Evolutionary conservation across 495 filamentous ascomycete species (phyloP), one percentile per base, ranked within the genome.

Genomic region (Podospora anserina): DNA sequence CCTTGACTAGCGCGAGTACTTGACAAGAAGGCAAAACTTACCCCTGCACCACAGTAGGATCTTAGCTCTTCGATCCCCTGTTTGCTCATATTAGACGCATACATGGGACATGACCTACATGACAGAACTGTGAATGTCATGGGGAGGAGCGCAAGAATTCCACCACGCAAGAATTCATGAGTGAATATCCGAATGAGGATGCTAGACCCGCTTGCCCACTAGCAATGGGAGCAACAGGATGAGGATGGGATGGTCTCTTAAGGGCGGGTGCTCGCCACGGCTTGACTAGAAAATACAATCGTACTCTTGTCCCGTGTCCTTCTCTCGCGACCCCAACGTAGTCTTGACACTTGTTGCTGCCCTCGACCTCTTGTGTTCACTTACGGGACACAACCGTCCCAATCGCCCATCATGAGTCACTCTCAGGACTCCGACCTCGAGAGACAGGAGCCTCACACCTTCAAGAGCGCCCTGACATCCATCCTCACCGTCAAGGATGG

Each of bases 401-500:
- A 20, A 18, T 27, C 56, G 6, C 23, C 23, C 56, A 58, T 20
- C 56, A 58, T 58, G 56, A 58, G 23, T 9, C 56, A 58, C n/a
- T 20, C 23, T 27, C 56, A 58, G 56, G 19, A 58, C n/a, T 20
- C n/a, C 4, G 59, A 61, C 59, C 59, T 61, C 27, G 71, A 73
- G 66, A 73, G 62, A 54, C 68, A 70, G 34, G 61, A 62, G 4
- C 28, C n/a, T 28, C 16, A 68, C 15, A 13, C 58, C 7, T 39
- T 16, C 44, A 19, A n/a, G 26, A 53, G 18, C 19, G 27, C 53
- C 39, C 54, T 72, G n/a, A 53, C 69, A 5, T 71, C 76, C 0
- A 55, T 72, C 2, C 72, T 78, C 4, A 20, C 68, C 15, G 72
- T 77, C 28, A 61, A 76, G 58, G 76, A 78, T 15, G 78, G 76